Evolutionary conservation across 2,329 filamentous ascomycete genomes (phyloP), one percentile per base, ranked within the genome.

Genomic region (Stemphylium beticola): DNA sequence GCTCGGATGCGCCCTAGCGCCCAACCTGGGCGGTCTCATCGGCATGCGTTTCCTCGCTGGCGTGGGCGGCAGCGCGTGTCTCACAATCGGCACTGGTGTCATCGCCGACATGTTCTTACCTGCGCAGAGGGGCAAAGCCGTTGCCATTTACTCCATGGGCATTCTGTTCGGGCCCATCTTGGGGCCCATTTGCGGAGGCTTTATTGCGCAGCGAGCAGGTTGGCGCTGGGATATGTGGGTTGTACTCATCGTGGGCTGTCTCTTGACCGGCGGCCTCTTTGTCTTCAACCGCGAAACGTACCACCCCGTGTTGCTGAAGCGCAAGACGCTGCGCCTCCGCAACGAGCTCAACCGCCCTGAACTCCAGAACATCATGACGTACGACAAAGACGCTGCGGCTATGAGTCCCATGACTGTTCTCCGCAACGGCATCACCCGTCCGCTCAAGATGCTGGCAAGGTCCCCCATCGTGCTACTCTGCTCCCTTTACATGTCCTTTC

Each of bases 301-400:
- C 62, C 76, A 76, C 3, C 73, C 77, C 0, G 65, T 78, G 4
- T 66, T 85, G 2, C 67, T 85, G 8, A 70, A 78, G 32, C 89
- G 89, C 66, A 75, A 75, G 87, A 77, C 90, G 0, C 84, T 82
- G 0, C 81, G 81, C 32, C 57, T 74, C 7, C 68, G 76, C 9
- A 80, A 78, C 53, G 77, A 82, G 9, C 64, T 75, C 29, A 64
- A 72, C 7, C 75, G 83, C 2, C 77, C 77, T 4, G 78, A 81
- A 34, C 75, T 81, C 29, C 80, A 78, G 4, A 80, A 79, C 20
- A 64, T 71, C 11, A 78, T 81, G 63, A 69, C 66, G 0, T 62
- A 65, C 43, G 40, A 62, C 12, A 64, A 70, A 7, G 63, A 66
- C 31, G 58, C 61, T 4, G 34, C 55, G 0, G 32, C 62, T 14